Conservation (phyloP, 805 yeast species). For the Saccharomycopsis fermentans region DNA sequence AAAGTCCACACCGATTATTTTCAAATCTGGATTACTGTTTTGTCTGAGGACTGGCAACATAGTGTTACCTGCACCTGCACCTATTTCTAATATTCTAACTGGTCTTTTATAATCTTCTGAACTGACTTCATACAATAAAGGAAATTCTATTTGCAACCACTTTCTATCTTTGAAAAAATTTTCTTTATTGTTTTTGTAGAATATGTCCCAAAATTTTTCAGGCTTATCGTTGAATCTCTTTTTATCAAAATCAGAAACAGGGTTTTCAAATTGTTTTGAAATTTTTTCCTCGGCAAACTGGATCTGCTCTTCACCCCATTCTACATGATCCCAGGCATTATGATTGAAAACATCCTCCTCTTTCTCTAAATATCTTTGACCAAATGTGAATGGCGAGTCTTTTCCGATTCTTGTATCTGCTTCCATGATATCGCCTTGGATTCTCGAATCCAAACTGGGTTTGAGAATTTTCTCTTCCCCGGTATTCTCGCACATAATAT, state of each 20-base stretch:
- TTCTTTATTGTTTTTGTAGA: conserved; percentile 81
- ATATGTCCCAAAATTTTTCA: conserved; percentile 89
- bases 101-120: conserved; percentile 49
- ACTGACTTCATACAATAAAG: conserved; percentile 70
- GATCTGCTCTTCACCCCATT: conserved; percentile 90
- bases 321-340: conserved; percentile 94
- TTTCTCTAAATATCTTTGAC: conserved; percentile 65
- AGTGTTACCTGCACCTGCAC: conserved; percentile 98
- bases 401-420: conserved; percentile 57
- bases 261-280: conserved; percentile 61
- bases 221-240: conserved; percentile 72
- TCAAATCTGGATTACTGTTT: conserved; percentile 69
- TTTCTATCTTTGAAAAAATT: conserved; percentile 94
- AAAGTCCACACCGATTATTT: conserved; percentile 80
- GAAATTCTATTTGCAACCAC: conserved; percentile 94
- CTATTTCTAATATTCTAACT: conserved; percentile 74
- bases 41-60: conserved; percentile 80
- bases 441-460: conserved; percentile 14
- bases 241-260: conserved; percentile 85
- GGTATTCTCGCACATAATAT: neutral
- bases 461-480: conserved; percentile 3
- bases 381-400: conserved; percentile 86
- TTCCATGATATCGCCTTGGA: conserved; percentile 12
- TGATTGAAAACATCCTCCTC: conserved; percentile 81
- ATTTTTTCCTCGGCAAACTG: conserved; percentile 66